Evolutionary conservation across 345 rosid species (phyloP).

Genomic region (Schrenkiella parvula): DNA sequence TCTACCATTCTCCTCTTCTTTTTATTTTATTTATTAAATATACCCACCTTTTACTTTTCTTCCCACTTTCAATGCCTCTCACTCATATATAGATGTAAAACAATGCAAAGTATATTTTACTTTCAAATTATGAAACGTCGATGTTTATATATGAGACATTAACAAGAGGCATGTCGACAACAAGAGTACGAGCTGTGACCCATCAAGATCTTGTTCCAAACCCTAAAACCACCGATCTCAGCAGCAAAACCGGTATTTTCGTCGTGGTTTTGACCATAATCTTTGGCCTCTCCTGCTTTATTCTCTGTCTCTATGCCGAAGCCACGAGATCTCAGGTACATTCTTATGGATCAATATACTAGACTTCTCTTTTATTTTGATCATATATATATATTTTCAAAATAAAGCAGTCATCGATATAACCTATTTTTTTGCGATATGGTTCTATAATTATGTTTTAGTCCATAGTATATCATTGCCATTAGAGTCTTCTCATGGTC

Average conservation of each 20-base stretch:
- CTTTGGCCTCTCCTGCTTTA: slow-evolving; percentile 69
- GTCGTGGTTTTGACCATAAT: slow-evolving; percentile 54
- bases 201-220: slow-evolving; percentile 79
- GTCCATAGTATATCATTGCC: background rate
- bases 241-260: slow-evolving; percentile 61
- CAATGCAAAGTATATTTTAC: background rate
- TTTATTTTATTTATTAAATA: background rate
- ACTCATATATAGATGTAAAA: slow-evolving; percentile 3
- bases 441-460: background rate
- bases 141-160: slow-evolving; percentile 1
- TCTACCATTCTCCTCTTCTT: slow-evolving; percentile 35
- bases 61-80: background rate
- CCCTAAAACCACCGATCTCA: slow-evolving; percentile 48
- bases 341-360: background rate
- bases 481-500: background rate
- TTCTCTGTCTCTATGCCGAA: slow-evolving; percentile 84
- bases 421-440: background rate
- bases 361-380: background rate
- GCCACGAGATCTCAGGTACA: slow-evolving; percentile 82
- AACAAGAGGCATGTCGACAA: slow-evolving; percentile 34
- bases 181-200: slow-evolving; percentile 58
- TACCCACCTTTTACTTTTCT: slow-evolving; percentile 10
- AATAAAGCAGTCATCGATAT: background rate
- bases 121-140: background rate
- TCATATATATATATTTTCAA: background rate